phyloP scores from a whole-genome alignment of 73 alveolate species.

The Tetrahymena borealis region DNA sequence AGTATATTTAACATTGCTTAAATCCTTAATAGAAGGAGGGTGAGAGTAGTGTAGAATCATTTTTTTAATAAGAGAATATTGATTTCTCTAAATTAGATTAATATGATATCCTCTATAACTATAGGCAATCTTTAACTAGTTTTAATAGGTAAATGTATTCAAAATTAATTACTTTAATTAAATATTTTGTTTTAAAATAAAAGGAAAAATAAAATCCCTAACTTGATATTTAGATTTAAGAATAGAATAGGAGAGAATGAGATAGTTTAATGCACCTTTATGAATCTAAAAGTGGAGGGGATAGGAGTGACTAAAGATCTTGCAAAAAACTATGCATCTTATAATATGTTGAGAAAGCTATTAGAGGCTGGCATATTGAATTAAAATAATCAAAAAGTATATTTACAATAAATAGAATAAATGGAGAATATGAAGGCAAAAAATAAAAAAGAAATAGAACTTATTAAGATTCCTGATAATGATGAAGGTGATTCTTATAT shows the following conservation, averaged over 20 bases:
- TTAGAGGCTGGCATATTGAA: background rate
- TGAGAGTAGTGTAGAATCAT: background rate
- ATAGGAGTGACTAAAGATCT: background rate
- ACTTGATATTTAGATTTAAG: background rate
- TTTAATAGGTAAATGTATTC: background rate
- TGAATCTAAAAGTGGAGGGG: background rate
- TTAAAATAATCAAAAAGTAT: background rate
- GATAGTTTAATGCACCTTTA: background rate
- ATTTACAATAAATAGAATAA: background rate
- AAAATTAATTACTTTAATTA: background rate
- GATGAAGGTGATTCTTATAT: too few species aligned
- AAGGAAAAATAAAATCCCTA: background rate
- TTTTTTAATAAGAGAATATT: background rate
- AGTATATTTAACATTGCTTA: background rate
- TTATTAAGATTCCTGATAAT: background rate
- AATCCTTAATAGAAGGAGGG: background rate
- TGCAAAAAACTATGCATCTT: background rate
- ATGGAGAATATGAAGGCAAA: background rate
- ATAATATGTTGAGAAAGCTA: background rate
- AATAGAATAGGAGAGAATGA: background rate
- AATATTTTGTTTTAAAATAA: background rate
- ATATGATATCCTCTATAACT: background rate
- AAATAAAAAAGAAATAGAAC: background rate
- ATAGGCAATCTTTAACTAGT: background rate
- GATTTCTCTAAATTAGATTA: background rate